A percentile compares a stretch with the other conserved stretches of the same genome.
phyloP scores from a whole-genome alignment of 306 rosid genomes.

The Cucumis melo region DNA sequence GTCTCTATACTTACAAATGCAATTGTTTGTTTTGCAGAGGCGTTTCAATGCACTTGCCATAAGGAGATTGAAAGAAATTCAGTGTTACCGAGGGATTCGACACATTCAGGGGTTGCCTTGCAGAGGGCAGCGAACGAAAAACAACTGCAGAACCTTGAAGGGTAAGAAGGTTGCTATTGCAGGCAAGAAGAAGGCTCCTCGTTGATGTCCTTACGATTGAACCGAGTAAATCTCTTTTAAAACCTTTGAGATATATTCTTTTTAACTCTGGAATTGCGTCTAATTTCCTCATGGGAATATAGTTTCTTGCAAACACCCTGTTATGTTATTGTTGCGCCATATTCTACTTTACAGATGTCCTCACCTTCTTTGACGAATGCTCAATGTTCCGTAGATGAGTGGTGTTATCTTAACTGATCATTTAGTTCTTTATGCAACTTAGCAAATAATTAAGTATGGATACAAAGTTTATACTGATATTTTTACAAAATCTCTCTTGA shows the following conservation, averaged over 20 bases:
- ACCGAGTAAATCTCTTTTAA: neutral
- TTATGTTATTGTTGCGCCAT: neutral
- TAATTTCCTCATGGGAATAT: neutral
- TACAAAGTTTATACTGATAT: too few relatives aligned
- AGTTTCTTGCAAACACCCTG: neutral
- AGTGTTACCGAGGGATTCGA: constrained; percentile 83
- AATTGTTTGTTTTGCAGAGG: constrained; percentile 32
- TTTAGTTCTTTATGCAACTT: neutral
- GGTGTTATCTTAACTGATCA: neutral
- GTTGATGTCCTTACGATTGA: constrained; percentile 10
- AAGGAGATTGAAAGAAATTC: constrained; percentile 86
- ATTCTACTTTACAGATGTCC: neutral
- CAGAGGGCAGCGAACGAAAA: constrained; percentile 89
- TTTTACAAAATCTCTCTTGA: too few relatives aligned
- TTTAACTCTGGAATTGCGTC: neutral
- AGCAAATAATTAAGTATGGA: too few relatives aligned
- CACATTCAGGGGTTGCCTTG: constrained; percentile 90
- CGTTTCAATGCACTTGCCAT: constrained; percentile 72
- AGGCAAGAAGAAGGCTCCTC: constrained; percentile 70
- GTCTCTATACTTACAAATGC: neutral
- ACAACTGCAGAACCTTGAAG: constrained; percentile 86
- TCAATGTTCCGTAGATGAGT: neutral
- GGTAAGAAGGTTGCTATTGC: constrained; percentile 81
- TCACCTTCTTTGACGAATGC: neutral
- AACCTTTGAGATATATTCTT: neutral